phyloP scores from a whole-genome alignment of 164 flowering plant species.

The Aristolochia californica region DNA sequence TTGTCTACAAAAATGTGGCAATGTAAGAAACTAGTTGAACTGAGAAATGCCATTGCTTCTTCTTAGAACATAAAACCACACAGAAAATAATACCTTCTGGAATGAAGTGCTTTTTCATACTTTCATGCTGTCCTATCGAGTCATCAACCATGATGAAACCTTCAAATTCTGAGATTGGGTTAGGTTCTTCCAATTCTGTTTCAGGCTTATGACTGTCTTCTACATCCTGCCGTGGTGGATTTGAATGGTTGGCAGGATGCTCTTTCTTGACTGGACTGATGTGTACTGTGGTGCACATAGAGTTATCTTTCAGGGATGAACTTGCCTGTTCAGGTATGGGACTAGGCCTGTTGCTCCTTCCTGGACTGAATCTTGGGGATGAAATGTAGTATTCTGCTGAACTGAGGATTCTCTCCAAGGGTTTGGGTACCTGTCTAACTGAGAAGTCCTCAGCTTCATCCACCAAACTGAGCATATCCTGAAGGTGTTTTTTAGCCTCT shows the following conservation, averaged over 20 bases:
- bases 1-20: no score
- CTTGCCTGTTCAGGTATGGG: conserved; percentile 26
- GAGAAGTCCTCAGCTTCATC: conserved; percentile 26
- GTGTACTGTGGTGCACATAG: background rate
- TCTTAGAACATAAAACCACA: no score
- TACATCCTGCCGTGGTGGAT: conserved; percentile 13
- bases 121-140: no score
- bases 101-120: no score
- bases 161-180: conserved; percentile 7
- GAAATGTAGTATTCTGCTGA: conserved; percentile 42
- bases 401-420: conserved; percentile 63
- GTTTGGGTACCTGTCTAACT: conserved; percentile 26
- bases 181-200: conserved; percentile 11
- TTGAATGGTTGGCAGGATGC: conserved; percentile 5
- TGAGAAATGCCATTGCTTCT: no score
- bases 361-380: conserved; percentile 55
- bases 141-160: no score
- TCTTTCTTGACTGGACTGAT: conserved; percentile 11
- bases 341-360: conserved; percentile 25
- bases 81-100: no score
- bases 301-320: conserved; percentile 19
- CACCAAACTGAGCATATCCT: conserved; percentile 52
- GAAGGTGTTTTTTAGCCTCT: conserved; percentile 80
- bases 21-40: no score
- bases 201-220: conserved; percentile 16